Evolutionary conservation across 2,329 filamentous ascomycete genomes (phyloP), one percentile per base, ranked within the genome.

Genomic region (Stachybotrys echinatus): DNA sequence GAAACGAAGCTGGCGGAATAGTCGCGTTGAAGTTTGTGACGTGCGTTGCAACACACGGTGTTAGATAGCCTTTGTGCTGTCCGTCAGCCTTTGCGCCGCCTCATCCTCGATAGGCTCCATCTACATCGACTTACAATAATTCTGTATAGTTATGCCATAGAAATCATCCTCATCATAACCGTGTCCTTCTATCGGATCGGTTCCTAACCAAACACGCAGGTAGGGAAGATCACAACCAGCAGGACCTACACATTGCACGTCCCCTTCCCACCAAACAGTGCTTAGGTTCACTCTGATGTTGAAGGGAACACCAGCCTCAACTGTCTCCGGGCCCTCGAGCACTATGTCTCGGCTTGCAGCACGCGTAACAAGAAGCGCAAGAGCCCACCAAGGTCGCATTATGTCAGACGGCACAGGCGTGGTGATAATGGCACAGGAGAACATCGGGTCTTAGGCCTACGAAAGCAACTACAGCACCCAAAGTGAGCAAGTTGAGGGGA

Each of bases 1-100:
- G 50, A 23, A 52, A 52, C n/a, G 40, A 44, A 19, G 31, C 45
- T 21, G 27, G 31, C 3, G 50, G 50, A 7, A 50, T 47, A 10
- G 14, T 23, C 10, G 49, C 37, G 10, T 47, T 23, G 49, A 47
- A 50, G 21, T 19, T 47, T 3, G 23, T 50, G 5, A 50, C 17
- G 20, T 50, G 20, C 12, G 50, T 49, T 23, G 47, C 38, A 3
- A 47, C 47, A 21, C 50, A 49, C 10, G 46, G 46, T 23, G 46
- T 42, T 17, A 52, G 42, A 23, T 51, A 45, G 31, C 50, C 50
- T 37, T 37, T 37, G 31, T 10, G 8, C 31, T 10, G 8, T 17
- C 31, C 31, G 17, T 37, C 31, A 37, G 10, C 31, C 8, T 37
- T 10, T 10, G 31, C 31, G 31, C 31, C 31, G 31, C 10, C 17